phyloP scores from a whole-genome alignment of 768 basidiomycete species.

The Flagelloscypha sp. region DNA sequence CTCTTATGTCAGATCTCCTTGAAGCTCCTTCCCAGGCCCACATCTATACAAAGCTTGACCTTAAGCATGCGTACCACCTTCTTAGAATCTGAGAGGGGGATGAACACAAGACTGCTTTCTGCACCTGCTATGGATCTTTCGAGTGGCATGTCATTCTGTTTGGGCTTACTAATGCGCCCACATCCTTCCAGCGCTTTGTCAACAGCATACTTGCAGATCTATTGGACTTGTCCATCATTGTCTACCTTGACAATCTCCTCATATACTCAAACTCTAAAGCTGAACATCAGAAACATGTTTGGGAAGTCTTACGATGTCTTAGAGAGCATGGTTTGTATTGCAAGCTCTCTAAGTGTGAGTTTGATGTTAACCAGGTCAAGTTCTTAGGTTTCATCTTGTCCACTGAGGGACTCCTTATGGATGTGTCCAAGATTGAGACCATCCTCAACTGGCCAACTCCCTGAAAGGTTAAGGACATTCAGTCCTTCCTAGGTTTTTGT shows the following conservation, averaged over 20 bases:
- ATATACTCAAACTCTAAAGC: slow-evolving; percentile 28
- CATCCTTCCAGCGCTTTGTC: slow-evolving; percentile 36
- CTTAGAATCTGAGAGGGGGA: slow-evolving; percentile 29
- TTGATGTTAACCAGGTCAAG: slow-evolving; percentile 26
- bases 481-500: slow-evolving; percentile 34
- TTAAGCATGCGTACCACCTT: slow-evolving; percentile 28
- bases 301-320: slow-evolving; percentile 24
- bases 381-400: slow-evolving; percentile 34
- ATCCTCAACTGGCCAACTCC: slow-evolving; percentile 30
- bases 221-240: slow-evolving; percentile 28
- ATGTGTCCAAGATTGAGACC: slow-evolving; percentile 28
- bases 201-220: slow-evolving; percentile 29
- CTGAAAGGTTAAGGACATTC: slow-evolving; percentile 21
- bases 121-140: slow-evolving; percentile 27
- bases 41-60: slow-evolving; percentile 26
- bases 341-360: slow-evolving; percentile 34
- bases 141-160: slow-evolving; percentile 31
- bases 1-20: slow-evolving; percentile 23
- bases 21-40: slow-evolving; percentile 19
- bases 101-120: slow-evolving; percentile 37
- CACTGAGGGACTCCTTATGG: slow-evolving; percentile 26
- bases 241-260: slow-evolving; percentile 38
- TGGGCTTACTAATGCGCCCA: slow-evolving; percentile 30
- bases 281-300: slow-evolving; percentile 27
- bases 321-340: slow-evolving; percentile 19